phyloP scores from a whole-genome alignment of 495 filamentous ascomycete species.

The Tuber borchii region DNA sequence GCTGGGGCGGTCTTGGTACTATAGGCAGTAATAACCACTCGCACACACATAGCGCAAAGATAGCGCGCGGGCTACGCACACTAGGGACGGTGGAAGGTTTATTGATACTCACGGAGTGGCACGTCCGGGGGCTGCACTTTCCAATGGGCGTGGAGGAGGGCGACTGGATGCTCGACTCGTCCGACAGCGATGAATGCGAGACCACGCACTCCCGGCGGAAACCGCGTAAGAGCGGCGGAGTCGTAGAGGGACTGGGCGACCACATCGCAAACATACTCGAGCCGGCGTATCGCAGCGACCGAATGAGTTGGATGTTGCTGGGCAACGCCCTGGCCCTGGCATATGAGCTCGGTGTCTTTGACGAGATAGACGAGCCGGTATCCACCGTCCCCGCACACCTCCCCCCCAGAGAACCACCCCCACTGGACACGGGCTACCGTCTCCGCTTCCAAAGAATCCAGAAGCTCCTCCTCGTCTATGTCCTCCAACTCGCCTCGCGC shows the following conservation, averaged over 20 bases:
- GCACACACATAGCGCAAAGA: constrained; percentile 35
- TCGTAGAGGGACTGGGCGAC: constrained; percentile 55
- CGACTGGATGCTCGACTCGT: constrained; percentile 43
- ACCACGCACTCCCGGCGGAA: constrained; percentile 32
- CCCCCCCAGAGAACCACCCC: constrained; percentile 5
- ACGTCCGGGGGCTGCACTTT: constrained; percentile 89
- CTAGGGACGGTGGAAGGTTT: constrained; percentile 90
- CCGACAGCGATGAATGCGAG: constrained; percentile 43
- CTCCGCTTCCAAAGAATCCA: constrained; percentile 74
- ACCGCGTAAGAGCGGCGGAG: constrained; percentile 43
- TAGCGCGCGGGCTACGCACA: constrained; percentile 68
- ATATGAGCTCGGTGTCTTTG: constrained; percentile 92
- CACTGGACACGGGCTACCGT: constrained; percentile 60
- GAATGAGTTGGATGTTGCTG: constrained; percentile 98
- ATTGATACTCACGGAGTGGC: constrained; percentile 92
- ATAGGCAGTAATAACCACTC: constrained; percentile 57
- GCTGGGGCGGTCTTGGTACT: constrained; percentile 70
- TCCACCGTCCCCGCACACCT: constrained; percentile 27
- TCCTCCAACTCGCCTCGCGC: constrained; percentile 84
- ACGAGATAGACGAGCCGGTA: constrained; percentile 62
- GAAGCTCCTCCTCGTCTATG: constrained; percentile 76
- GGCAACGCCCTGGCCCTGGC: constrained; percentile 82
- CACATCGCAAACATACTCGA: constrained; percentile 92
- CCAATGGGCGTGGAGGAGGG: constrained; percentile 77
- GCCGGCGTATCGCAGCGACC: constrained; percentile 68